Percentiles rank a stretch among this genome's conserved stretches.
Evolutionary conservation across 176 grass and related monocot genomes (phyloP).

Genomic region (Hyparrhenia diplandra): DNA sequence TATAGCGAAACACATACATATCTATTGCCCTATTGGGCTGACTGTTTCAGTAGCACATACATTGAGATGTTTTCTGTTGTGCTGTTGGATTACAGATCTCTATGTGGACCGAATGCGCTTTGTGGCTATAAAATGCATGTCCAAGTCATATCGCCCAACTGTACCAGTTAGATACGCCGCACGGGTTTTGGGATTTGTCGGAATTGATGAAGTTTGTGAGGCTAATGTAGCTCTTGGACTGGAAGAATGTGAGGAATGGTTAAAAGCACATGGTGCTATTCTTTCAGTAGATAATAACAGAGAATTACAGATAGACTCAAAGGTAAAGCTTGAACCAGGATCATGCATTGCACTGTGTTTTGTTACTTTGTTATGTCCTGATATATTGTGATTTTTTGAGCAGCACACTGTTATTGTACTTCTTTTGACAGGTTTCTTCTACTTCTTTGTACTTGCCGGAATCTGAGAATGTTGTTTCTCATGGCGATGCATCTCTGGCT

Average conservation of each 20-base stretch:
- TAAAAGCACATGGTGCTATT: slow-evolving; percentile 81
- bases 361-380: not conserved
- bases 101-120: slow-evolving; percentile 81
- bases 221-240: slow-evolving; percentile 30
- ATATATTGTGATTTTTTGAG: slow-evolving; percentile 18
- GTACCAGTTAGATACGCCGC: slow-evolving; percentile 62
- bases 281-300: slow-evolving; percentile 49
- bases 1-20: not conserved
- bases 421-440: slow-evolving; percentile 51
- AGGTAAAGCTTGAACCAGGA: slow-evolving; percentile 44
- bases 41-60: not conserved
- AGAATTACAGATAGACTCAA: slow-evolving; percentile 73
- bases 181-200: slow-evolving; percentile 64
- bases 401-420: not conserved
- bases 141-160: slow-evolving; percentile 72
- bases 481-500: slow-evolving; percentile 84
- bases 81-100: slow-evolving; percentile 51
- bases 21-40: not conserved
- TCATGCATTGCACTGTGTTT: not conserved
- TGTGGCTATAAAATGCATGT: slow-evolving; percentile 84
- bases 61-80: slow-evolving; percentile 1
- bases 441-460: slow-evolving; percentile 72
- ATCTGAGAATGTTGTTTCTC: slow-evolving; percentile 82
- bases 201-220: slow-evolving; percentile 34
- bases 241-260: slow-evolving; percentile 91